Base-by-base conservation (phyloP, 208 protist genomes). In the Crithidia sp. region DNA sequence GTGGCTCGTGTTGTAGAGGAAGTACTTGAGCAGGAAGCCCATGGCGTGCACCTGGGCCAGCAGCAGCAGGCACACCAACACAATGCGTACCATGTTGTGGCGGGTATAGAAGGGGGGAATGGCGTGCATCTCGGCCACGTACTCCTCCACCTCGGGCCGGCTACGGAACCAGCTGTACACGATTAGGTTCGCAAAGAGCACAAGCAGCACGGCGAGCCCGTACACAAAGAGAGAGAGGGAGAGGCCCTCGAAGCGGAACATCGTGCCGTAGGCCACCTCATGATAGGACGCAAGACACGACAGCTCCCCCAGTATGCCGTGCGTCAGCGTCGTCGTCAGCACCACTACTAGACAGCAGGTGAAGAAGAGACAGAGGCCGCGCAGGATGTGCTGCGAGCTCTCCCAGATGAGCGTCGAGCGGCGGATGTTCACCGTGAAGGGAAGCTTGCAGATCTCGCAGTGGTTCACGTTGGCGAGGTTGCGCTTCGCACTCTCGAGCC, bases 391-490 rank as follows among this genome's bases (percentile, higher is more conserved):
- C 37, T 79, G 69, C 40, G 64, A 84, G 77, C 79, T 84, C 62
- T 86, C 68, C 76, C 76, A 84, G 9, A 89, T 43, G 17, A 93
- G 43, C 59, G 71, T 87, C 17, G 73, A 77, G 2, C 74, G 75
- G 36, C 75, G 62, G 59, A 95, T 92, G 50, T 63, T 58, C 4
- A 93, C 79, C 17, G 28, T 77, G 62, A 91, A 95, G 19, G 85
- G 83, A 52, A 83, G 57, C 76, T 86, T 88, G 76, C 90, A 95
- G 50, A 95, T 92, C 53, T 95, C 88, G 64, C 90, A 95, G 53
- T 84, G 65, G 64, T 88, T 89, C n/a, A 89, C 82, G 73, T 95
- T 91, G 7, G 44, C 63, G 13, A 85, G 49, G 62, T 92, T 92
- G 10, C 85, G 80, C 57, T 91, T 89, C 6, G 83, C 81, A 68